phyloP scores from a whole-genome alignment of 257 asterid genomes.

The Gentiana straminea region DNA sequence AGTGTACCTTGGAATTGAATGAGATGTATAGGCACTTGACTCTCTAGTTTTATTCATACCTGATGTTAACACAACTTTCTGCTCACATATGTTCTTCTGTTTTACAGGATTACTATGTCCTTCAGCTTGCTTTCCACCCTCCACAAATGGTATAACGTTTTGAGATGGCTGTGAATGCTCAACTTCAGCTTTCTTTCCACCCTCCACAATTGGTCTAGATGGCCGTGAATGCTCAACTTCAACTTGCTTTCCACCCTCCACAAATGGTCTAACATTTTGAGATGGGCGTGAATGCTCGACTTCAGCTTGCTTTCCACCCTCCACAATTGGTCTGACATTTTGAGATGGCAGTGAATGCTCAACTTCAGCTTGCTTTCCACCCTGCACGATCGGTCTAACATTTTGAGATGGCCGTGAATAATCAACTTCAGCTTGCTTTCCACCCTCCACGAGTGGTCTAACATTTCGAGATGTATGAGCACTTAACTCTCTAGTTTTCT shows the following conservation, averaged over 20 bases:
- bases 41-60: constrained; percentile 13
- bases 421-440: constrained; percentile 17
- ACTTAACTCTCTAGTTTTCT: constrained; percentile 12
- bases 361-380: background rate
- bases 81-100: constrained; percentile 16
- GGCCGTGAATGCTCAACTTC: too few species aligned
- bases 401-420: background rate
- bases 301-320: background rate
- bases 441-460: too few species aligned
- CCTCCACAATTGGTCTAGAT: too few species aligned
- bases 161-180: too few species aligned
- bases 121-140: background rate
- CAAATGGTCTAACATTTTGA: constrained; percentile 10
- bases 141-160: background rate
- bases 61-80: constrained; percentile 8
- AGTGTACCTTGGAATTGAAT: constrained; percentile 12
- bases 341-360: background rate
- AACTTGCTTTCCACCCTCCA: background rate
- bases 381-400: constrained; percentile 3
- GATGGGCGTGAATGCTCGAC: constrained; percentile 11
- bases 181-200: too few species aligned
- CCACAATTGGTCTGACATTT: too few species aligned
- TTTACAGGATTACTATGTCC: constrained; percentile 13
- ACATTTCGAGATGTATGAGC: background rate
- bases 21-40: constrained; percentile 15